Percentiles rank a stretch among this genome's conserved stretches.
phyloP scores from a whole-genome alignment of 306 rosid genomes.

The Cucurbita maxima region DNA sequence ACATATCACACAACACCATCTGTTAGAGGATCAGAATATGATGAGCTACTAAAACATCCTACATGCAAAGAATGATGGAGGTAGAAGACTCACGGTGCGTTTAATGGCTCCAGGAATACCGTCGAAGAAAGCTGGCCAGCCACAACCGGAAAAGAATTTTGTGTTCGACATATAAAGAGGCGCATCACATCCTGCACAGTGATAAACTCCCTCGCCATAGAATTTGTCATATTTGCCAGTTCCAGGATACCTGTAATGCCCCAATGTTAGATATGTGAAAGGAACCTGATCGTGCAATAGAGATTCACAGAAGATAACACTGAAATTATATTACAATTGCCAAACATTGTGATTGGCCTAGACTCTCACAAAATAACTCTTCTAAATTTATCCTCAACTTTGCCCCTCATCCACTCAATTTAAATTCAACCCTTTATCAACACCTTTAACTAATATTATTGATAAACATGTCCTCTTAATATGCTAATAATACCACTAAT shows the following conservation, averaged over 20 bases:
- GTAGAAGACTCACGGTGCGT: conserved; percentile 19
- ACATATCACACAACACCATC: no score
- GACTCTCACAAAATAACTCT: not conserved
- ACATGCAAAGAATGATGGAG: not conserved
- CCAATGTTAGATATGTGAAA: not conserved
- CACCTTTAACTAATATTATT: not conserved
- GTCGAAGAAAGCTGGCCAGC: conserved; percentile 75
- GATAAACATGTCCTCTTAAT: not conserved
- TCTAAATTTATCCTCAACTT: not conserved
- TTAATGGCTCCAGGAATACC: conserved; percentile 76
- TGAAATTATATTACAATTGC: not conserved
- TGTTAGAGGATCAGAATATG: not conserved
- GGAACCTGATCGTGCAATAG: not conserved
- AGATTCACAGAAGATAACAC: not conserved
- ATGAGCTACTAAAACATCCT: not conserved
- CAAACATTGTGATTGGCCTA: not conserved
- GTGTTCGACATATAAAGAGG: conserved; percentile 46
- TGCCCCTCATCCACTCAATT: not conserved
- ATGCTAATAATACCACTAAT: not conserved
- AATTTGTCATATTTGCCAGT: conserved; percentile 64
- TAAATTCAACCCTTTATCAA: not conserved
- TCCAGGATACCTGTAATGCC: conserved; percentile 45
- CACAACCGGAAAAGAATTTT: conserved; percentile 63
- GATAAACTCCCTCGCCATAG: conserved; percentile 55
- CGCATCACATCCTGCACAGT: conserved; percentile 46